Evolutionary conservation across 2,329 filamentous ascomycete genomes (phyloP).

Genomic region (Plenodomus tracheiphilus): DNA sequence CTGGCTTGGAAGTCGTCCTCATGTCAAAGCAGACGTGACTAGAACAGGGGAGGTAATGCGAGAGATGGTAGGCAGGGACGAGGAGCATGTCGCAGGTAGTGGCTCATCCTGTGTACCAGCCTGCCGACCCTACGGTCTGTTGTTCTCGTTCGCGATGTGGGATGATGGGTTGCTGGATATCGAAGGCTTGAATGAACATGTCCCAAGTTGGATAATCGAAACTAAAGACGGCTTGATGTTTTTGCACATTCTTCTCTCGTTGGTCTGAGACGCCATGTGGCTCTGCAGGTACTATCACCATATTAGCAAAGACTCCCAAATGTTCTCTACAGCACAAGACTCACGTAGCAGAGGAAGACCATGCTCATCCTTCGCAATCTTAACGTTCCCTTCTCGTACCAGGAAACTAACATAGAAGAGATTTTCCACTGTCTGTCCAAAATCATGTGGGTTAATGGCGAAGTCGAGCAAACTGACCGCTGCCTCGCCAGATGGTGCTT

Average conservation of each 20-base stretch:
- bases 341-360: slow-evolving; percentile 79
- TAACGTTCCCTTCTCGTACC: slow-evolving; percentile 80
- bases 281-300: slow-evolving; percentile 47
- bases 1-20: too few relatives aligned
- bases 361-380: slow-evolving; percentile 72
- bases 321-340: slow-evolving; percentile 42
- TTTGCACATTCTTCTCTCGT: slow-evolving; percentile 57
- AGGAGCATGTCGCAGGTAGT: too few relatives aligned
- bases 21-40: too few relatives aligned
- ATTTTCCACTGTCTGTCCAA: slow-evolving; percentile 94
- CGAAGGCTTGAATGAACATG: slow-evolving; percentile 73
- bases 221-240: slow-evolving; percentile 83
- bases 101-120: slow-evolving; percentile 28
- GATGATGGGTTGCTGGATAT: slow-evolving; percentile 81
- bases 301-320: background rate
- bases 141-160: slow-evolving; percentile 64
- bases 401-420: slow-evolving; percentile 96
- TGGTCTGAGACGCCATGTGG: slow-evolving; percentile 56
- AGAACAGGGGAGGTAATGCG: too few relatives aligned
- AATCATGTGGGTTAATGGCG: slow-evolving; percentile 85
- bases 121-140: slow-evolving; percentile 23
- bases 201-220: slow-evolving; percentile 86
- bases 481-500: slow-evolving; percentile 60
- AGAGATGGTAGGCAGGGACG: too few relatives aligned
- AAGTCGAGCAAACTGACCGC: slow-evolving; percentile 78